Evolutionary conservation across 2,329 filamentous ascomycete species (phyloP), one percentile per base, ranked within the genome.

Genomic region (Alternaria dauci): DNA sequence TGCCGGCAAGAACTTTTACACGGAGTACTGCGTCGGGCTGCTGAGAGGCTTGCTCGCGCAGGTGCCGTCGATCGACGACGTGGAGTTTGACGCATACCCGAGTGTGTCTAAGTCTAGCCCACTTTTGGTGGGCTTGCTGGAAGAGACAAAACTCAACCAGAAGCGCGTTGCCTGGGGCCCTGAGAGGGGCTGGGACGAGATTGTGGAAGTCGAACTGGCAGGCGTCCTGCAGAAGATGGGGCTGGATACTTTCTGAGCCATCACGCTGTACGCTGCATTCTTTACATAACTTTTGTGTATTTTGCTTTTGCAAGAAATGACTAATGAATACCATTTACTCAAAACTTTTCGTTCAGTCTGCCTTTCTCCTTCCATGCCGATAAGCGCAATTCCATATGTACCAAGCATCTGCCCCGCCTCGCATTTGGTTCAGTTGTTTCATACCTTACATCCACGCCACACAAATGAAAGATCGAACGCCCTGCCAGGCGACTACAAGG

Each of bases 81-180:
- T 93, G 20, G 85, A 91, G 69, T 91, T 94, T 62, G 91, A 94
- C 76, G 91, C 85, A 0, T 91, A 85, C 73, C 79, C 85, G 0
- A 86, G 86, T 54, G 88, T 94, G 4, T 86, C 86, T 74, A 89
- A 88, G 72, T 83, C 83, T 1, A 87, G 88, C 14, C 86, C 84
- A 30, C 86, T 94, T 78, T 86, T 93, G 81, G 77, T 79, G 9
- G 86, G 83, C 2, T 78, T 94, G 20, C 74, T 90, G 8, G 81
- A 85, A 1, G 82, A 85, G 4, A 82, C 84, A 1, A 79, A 77
- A 9, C 76, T 81, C 8, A 80, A 82, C 18, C 78, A 84, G 25
- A 84, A 85, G 63, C 78, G 76, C 41, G 82, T 93, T n/a, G 79
- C 80, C 18, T 94, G 89, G 89, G 91, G 91, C 0, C 86, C 88